Evolutionary conservation across 75 land plant species (phyloP), one percentile per base, ranked within the genome.

Genomic region (Gnetum montanum): DNA sequence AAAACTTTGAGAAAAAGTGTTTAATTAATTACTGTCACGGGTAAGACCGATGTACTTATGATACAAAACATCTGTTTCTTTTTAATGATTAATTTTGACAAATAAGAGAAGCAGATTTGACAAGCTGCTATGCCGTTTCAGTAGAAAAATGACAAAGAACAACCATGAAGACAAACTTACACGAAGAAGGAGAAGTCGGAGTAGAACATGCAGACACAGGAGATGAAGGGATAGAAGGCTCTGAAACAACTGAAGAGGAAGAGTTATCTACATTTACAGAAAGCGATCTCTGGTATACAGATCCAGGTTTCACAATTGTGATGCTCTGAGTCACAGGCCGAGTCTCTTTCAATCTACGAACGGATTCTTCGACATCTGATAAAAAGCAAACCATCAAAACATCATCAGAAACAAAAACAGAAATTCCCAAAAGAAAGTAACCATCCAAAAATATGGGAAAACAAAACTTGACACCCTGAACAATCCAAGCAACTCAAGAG

Each of bases 281-380:
- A 20, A 46, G 25, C 8, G 48, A 18, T 0, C 24, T 8, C 8
- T 2, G 4, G 23, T 22, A 46, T 16, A 25, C 31, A 15, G 41
- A 15, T 10, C 41, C 41, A 13, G 62, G 69, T 24, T 45, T 48
- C 45, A 31, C 47, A 29, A 59, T 66, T 52, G 59, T 66, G 62
- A 66, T 66, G 46, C 69, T 66, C 35, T 54, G 11, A 24, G 54
- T 66, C 53, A 59, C 62, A 26, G 27, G 13, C 22, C 13, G 13
- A 10, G 22, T 2, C 31, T 25, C 49, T 13, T 16, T 30, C 40
- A 29, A 40, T 16, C 6, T 43, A 3, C 22, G 48, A 25, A 36
- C 24, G 16, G 31, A 27, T n/a, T 27, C 62, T 31, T 36, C 46
- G 25, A 56, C 10, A 2, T 16, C 31, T 29, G 34, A 15, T 4